Conservation (phyloP, 306 rosid species). For the Vicia sativa region DNA sequence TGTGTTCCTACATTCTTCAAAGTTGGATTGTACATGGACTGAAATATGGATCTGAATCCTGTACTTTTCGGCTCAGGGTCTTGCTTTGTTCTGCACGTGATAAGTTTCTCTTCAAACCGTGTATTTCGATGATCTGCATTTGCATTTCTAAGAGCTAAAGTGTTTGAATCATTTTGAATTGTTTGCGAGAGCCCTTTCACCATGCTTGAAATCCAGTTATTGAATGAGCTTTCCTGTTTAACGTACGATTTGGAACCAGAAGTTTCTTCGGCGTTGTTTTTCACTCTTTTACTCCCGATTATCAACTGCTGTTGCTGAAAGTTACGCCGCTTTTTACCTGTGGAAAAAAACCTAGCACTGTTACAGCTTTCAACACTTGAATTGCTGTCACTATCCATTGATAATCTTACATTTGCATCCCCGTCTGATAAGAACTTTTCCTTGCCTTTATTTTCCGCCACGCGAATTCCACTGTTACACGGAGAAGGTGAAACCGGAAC, state of each 20-base stretch:
- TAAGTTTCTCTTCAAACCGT: conserved; percentile 39
- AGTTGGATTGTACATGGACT: conserved; percentile 61
- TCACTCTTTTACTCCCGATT: conserved; percentile 59
- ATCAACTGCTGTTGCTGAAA: conserved; percentile 61
- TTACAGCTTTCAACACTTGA: conserved; percentile 92
- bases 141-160: conserved; percentile 50
- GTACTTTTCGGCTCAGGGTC: conserved; percentile 43
- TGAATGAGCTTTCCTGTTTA: conserved; percentile 78
- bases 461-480: conserved; percentile 44
- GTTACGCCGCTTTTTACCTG: conserved; percentile 57
- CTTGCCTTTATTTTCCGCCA: conserved; percentile 61
- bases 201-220: conserved; percentile 88
- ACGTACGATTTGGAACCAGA: conserved; percentile 47
- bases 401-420: conserved; percentile 44
- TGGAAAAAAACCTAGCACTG: conserved; percentile 49
- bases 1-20: conserved; percentile 45
- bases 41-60: conserved; percentile 81
- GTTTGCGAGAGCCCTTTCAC: conserved; percentile 70
- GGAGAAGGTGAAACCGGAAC: conserved; percentile 50
- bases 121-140: conserved; percentile 42
- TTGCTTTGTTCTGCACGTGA: conserved; percentile 44
- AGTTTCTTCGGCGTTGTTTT: conserved; percentile 50
- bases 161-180: conserved; percentile 46
- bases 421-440: conserved; percentile 67
- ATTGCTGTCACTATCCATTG: conserved; percentile 60